These are phyloP conservation scores for Lactarius trivialis DNA, from an alignment of 768 basidiomycete genomes.

Conservation along the genomic window DNA sequence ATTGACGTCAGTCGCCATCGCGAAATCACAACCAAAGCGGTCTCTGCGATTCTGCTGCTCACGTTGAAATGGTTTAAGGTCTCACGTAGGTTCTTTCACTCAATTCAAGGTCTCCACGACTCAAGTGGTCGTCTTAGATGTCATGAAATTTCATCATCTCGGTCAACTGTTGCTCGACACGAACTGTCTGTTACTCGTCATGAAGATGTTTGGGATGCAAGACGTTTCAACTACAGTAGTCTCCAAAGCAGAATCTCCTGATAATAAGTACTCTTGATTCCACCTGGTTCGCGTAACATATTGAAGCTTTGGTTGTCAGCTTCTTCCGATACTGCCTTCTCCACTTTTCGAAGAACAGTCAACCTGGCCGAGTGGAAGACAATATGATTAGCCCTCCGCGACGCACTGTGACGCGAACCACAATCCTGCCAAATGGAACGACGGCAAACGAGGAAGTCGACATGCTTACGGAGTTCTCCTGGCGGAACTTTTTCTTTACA, in stretches of 20 bases:
- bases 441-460: constrained; percentile 84
- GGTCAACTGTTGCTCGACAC: constrained; percentile 94
- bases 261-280: constrained; percentile 58
- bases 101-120: neutral
- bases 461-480: constrained; percentile 88
- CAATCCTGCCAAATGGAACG: constrained; percentile 63
- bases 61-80: constrained; percentile 98
- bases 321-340: constrained; percentile 93
- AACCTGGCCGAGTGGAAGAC: constrained; percentile 56
- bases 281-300: neutral
- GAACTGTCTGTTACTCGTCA: constrained; percentile 84
- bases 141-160: constrained; percentile 97
- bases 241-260: constrained; percentile 83
- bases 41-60: constrained; percentile 87
- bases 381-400: constrained; percentile 54
- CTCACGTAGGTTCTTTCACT: constrained; percentile 62
- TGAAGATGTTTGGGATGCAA: constrained; percentile 98
- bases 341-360: constrained; percentile 63
- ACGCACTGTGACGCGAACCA: constrained; percentile 50
- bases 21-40: constrained; percentile 95
- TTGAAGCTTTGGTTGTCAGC: constrained; percentile 31
- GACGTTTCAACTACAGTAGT: constrained; percentile 80
- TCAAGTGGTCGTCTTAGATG: constrained; percentile 49
- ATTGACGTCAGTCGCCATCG: constrained; percentile 91
- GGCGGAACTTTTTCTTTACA: constrained; percentile 95